Conservation (phyloP, 352 stramenopile genomes). For the Thraustochytrium sp. region DNA sequence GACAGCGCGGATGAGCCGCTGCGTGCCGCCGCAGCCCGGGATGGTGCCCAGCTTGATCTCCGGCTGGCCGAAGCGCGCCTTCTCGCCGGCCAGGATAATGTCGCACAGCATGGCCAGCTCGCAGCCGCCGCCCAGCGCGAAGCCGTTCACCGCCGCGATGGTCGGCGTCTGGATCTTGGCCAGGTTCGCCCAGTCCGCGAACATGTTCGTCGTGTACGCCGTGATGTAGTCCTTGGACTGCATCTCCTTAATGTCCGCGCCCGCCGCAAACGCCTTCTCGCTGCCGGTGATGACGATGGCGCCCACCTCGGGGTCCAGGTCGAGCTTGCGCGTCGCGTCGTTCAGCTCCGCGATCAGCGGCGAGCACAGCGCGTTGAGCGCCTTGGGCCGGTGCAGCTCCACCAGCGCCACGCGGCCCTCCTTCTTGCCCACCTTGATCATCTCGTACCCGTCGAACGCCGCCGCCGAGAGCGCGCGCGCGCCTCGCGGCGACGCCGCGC, state of each 20-base stretch:
- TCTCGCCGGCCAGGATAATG: conserved; percentile 90
- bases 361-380: conserved; percentile 92
- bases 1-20: conserved; percentile 90
- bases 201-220: conserved; percentile 90
- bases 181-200: conserved; percentile 90
- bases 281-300: conserved; percentile 90
- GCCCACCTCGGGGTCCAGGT: conserved; percentile 82
- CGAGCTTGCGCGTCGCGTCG: conserved; percentile 78
- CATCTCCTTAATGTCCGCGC: conserved; percentile 96
- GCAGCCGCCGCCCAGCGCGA: conserved; percentile 92
- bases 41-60: conserved; percentile 98
- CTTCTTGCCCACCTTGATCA: conserved; percentile 73
- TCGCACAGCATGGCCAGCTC: conserved; percentile 99
- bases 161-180: conserved; percentile 77
- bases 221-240: conserved; percentile 81
- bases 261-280: conserved; percentile 59
- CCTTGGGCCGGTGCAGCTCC: conserved; percentile 91
- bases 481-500: not conserved
- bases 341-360: conserved; percentile 90
- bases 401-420: conserved; percentile 83
- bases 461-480: not conserved
- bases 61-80: conserved; percentile 94
- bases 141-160: conserved; percentile 95
- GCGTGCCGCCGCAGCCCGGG: conserved; percentile 87
- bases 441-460: conserved; percentile 60